Percentiles rank a stretch among this genome's conserved stretches.
Conservation (phyloP, 805 yeast species). For the Barnettozyma salicaria region DNA sequence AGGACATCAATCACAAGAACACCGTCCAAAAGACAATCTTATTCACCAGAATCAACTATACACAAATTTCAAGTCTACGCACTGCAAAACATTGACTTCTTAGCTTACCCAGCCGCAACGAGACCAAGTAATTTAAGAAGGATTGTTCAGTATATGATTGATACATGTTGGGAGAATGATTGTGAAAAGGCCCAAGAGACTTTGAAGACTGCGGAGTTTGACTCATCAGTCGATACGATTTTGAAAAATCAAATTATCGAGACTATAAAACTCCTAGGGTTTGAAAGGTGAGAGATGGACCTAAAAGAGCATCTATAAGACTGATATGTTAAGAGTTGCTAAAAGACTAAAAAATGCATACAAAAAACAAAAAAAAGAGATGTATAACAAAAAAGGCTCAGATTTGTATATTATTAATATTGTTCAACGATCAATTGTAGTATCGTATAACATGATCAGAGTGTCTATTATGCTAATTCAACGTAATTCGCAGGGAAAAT, state of each 20-base stretch:
- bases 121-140: slow-evolving; percentile 28
- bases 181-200: slow-evolving; percentile 7
- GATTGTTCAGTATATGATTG: slow-evolving; percentile 32
- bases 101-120: slow-evolving; percentile 29
- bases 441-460: no score
- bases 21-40: neutral
- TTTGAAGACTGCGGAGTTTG: slow-evolving; percentile 15
- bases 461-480: slow-evolving; percentile 55
- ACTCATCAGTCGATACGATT: slow-evolving; percentile 8
- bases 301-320: no score
- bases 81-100: slow-evolving; percentile 28
- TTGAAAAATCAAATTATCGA: slow-evolving; percentile 16
- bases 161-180: slow-evolving; percentile 32
- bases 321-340: no score
- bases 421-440: neutral
- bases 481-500: slow-evolving; percentile 98
- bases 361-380: neutral
- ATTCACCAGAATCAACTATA: slow-evolving; percentile 10
- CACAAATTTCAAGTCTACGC: slow-evolving; percentile 26
- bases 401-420: neutral
- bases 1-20: slow-evolving; percentile 5
- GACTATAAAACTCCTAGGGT: slow-evolving; percentile 23
- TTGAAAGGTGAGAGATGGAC: slow-evolving; percentile 16
- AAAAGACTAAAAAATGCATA: neutral
- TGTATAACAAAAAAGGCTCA: no score